A percentile compares a stretch with the other conserved stretches of the same genome.
These are phyloP conservation scores for Podaxis sp. DNA, from an alignment of 768 basidiomycete species.

Conservation along the genomic window DNA sequence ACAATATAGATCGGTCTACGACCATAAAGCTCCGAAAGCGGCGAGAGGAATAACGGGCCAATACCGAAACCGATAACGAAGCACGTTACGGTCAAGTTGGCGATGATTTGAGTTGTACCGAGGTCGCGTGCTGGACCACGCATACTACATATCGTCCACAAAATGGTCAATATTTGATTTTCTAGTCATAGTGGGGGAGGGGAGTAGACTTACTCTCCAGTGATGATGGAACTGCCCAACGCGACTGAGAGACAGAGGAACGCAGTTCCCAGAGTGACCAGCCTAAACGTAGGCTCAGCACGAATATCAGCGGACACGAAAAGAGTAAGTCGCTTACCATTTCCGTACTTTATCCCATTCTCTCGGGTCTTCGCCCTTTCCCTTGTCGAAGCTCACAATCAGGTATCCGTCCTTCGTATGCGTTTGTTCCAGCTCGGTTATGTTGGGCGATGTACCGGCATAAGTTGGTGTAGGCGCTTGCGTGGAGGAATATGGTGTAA, in stretches of 20 bases:
- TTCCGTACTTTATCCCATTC: conserved; percentile 34
- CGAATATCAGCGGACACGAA: neutral
- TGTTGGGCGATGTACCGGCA: neutral
- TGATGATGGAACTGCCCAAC: conserved; percentile 39
- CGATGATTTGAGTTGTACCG: conserved; percentile 33
- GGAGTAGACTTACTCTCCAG: conserved; percentile 35
- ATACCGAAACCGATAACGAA: conserved; percentile 44
- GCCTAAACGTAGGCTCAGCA: conserved; percentile 25
- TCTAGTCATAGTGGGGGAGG: neutral
- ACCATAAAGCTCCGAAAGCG: conserved; percentile 38
- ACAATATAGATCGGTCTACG: conserved; percentile 36
- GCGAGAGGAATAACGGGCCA: conserved; percentile 43
- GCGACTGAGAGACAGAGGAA: conserved; percentile 38
- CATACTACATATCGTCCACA: conserved; percentile 27
- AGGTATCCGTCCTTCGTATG: conserved; percentile 24
- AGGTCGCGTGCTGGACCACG: conserved; percentile 31
- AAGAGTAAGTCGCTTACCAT: conserved; percentile 27
- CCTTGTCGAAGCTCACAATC: conserved; percentile 27
- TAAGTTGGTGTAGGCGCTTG: neutral
- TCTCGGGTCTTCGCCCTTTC: conserved; percentile 34
- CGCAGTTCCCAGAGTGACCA: conserved; percentile 33
- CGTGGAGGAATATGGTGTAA: neutral
- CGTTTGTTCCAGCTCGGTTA: conserved; percentile 17
- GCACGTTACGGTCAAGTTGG: conserved; percentile 41
- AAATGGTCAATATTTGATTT: neutral